phyloP scores from a whole-genome alignment of 345 rosid species.

The Gossypium raimondii region DNA sequence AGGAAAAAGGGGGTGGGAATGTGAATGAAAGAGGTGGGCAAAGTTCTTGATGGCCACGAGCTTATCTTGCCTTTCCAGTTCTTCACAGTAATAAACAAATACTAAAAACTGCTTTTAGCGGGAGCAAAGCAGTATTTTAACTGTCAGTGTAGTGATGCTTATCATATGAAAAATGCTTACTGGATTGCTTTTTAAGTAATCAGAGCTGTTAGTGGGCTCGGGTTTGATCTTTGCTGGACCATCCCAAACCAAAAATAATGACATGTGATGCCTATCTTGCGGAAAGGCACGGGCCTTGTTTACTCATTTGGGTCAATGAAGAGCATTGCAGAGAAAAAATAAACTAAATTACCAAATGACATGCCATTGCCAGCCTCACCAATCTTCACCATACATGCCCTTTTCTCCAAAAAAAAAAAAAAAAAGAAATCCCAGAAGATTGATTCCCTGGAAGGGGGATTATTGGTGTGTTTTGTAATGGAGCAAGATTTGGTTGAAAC shows the following conservation, averaged over 20 bases:
- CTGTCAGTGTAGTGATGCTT: conserved; percentile 31
- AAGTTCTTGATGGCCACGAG: conserved; percentile 34
- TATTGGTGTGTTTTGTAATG: background rate
- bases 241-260: no score
- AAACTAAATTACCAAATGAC: no score
- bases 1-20: background rate
- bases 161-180: conserved; percentile 15
- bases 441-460: background rate
- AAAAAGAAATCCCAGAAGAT: background rate
- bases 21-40: conserved; percentile 16
- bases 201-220: conserved; percentile 6
- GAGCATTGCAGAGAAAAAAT: no score
- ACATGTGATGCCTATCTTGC: no score
- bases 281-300: no score
- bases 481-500: conserved; percentile 3
- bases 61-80: conserved; percentile 58
- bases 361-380: background rate
- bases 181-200: conserved; percentile 1
- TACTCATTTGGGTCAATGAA: no score
- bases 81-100: conserved; percentile 42
- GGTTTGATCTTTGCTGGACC: background rate
- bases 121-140: conserved; percentile 43
- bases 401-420: background rate
- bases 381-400: background rate
- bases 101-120: conserved; percentile 38